Conservation (phyloP, 2,329 filamentous ascomycete genomes). For the Aspergillus bombycis region DNA sequence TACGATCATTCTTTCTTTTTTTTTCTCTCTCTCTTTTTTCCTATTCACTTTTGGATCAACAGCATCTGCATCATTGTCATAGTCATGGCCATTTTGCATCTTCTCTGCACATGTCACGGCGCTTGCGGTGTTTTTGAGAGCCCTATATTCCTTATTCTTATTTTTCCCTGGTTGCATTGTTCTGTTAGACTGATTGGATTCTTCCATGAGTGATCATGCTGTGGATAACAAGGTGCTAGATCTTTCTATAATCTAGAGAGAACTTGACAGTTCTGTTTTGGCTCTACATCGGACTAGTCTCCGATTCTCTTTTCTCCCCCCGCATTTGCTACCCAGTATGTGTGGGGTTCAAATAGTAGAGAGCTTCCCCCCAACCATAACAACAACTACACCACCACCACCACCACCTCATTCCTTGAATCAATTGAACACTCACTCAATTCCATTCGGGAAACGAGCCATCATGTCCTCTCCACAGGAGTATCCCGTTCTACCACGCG, state of each 20-base stretch:
- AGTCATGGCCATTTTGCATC: slow-evolving; percentile 27
- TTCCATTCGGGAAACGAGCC: neutral
- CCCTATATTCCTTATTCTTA: neutral
- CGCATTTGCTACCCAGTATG: slow-evolving; percentile 9
- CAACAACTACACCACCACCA: too few relatives aligned
- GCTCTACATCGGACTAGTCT: slow-evolving; percentile 22
- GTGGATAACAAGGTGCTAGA: slow-evolving; percentile 6
- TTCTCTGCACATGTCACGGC: slow-evolving; percentile 28
- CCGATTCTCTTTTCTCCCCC: slow-evolving; percentile 17
- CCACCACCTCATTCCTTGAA: neutral
- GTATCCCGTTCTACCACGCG: slow-evolving; percentile 30
- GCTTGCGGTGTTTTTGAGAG: slow-evolving; percentile 25
- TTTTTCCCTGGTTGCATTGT: slow-evolving; percentile 25
- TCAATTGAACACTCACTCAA: neutral
- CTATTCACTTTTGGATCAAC: slow-evolving; percentile 10
- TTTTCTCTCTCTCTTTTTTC: slow-evolving; percentile 16
- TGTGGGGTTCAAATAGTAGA: neutral
- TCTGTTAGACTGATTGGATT: neutral
- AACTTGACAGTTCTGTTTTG: neutral
- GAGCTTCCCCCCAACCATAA: neutral
- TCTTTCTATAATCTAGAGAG: slow-evolving; percentile 3
- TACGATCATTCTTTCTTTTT: slow-evolving; percentile 19
- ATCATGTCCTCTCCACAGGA: slow-evolving; percentile 25
- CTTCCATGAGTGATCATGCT: neutral
- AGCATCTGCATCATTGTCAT: slow-evolving; percentile 12